Conservation (phyloP, 257 asterid genomes). For the Fraxinus cuspidata region DNA sequence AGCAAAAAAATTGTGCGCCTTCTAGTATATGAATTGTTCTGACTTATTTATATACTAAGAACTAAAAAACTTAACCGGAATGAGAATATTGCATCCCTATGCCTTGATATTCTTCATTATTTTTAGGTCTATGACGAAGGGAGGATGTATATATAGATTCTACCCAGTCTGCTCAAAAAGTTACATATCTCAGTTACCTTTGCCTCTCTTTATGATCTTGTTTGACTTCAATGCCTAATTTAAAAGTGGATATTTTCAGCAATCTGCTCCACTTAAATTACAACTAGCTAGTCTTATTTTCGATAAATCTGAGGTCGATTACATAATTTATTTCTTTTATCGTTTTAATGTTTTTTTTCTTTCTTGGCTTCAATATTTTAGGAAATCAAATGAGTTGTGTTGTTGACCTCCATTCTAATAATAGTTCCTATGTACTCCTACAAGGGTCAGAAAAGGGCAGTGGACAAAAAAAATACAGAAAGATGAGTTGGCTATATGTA, state of each 20-base stretch:
- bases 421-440: conserved; percentile 25
- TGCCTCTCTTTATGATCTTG: not conserved
- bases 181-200: not conserved
- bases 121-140: not conserved
- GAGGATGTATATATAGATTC: not conserved
- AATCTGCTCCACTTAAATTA: conserved; percentile 22
- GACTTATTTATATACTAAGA: not conserved
- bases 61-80: not conserved
- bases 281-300: not conserved
- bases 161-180: not conserved
- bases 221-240: not conserved
- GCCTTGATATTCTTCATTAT: not conserved
- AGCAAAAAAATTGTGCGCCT: conserved; percentile 19
- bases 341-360: not conserved
- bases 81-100: not conserved
- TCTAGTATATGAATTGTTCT: not conserved
- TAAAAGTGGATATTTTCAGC: conserved; percentile 16
- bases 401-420: conserved; percentile 22
- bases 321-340: too few species aligned
- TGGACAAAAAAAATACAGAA: conserved; percentile 33
- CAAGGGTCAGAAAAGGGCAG: conserved; percentile 20
- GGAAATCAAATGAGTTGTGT: conserved; percentile 13
- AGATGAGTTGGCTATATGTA: conserved; percentile 42
- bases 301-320: not conserved
- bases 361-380: conserved; percentile 3